Evolutionary conservation across 768 basidiomycete species (phyloP).

Genomic region (Russula griseocarnosa): DNA sequence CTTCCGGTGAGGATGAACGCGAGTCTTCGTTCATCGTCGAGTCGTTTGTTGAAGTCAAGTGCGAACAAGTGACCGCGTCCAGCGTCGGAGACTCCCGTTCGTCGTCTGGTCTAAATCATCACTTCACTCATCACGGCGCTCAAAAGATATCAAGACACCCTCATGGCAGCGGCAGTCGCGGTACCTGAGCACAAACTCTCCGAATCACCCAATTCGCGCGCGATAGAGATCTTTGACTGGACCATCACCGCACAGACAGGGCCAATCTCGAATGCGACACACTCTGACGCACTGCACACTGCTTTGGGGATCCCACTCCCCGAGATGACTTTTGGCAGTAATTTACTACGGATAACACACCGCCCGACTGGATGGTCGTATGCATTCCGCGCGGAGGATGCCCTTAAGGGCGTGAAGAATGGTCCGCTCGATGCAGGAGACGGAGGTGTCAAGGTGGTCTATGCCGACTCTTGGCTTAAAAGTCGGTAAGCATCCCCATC

Average conservation of each 20-base stretch:
- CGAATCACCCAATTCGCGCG: constrained; percentile 66
- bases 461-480: constrained; percentile 91
- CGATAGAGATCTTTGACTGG: constrained; percentile 69
- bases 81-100: constrained; percentile 1
- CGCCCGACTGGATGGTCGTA: constrained; percentile 58
- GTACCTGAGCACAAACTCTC: constrained; percentile 60
- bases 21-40: constrained; percentile 35
- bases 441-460: constrained; percentile 89
- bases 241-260: constrained; percentile 63
- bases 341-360: constrained; percentile 67
- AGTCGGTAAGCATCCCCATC: constrained; percentile 57
- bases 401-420: constrained; percentile 67
- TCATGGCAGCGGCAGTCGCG: constrained; percentile 43
- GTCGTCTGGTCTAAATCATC: neutral
- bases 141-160: constrained; percentile 24
- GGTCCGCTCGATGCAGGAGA: constrained; percentile 76
- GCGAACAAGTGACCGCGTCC: neutral
- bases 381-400: constrained; percentile 61
- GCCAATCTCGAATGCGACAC: constrained; percentile 73
- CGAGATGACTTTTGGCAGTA: constrained; percentile 96
- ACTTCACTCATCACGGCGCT: constrained; percentile 9
- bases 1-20: constrained; percentile 66
- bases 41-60: neutral
- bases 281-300: constrained; percentile 66
- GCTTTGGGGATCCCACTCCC: constrained; percentile 75